Evolutionary conservation across 23 red algal genomes (phyloP).

Genomic region (Gracilaria caudata): DNA sequence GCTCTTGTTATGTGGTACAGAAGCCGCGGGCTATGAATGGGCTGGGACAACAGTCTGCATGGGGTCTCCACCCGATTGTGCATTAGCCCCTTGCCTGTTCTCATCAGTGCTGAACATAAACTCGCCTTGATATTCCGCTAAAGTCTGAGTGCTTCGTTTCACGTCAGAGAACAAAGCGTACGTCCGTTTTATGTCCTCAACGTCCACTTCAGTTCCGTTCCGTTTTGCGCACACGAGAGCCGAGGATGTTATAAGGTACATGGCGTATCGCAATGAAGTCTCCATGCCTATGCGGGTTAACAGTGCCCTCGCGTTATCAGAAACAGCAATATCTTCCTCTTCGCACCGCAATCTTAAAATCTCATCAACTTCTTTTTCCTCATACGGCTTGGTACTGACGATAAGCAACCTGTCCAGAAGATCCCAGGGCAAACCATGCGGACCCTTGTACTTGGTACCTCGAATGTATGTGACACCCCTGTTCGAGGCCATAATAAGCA

Average conservation of each 20-base stretch:
- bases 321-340: slow-evolving; percentile 92
- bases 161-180: slow-evolving; percentile 94
- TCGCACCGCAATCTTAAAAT: slow-evolving; percentile 91
- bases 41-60: slow-evolving; percentile 25
- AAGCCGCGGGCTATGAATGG: neutral
- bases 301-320: slow-evolving; percentile 72
- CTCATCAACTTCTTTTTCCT: slow-evolving; percentile 72
- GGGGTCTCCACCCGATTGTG: neutral
- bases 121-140: slow-evolving; percentile 84
- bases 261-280: slow-evolving; percentile 93
- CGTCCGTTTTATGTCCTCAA: slow-evolving; percentile 95
- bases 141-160: slow-evolving; percentile 86
- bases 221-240: slow-evolving; percentile 88
- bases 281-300: slow-evolving; percentile 90
- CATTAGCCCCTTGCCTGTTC: neutral
- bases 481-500: slow-evolving; percentile 93
- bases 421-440: slow-evolving; percentile 96
- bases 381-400: slow-evolving; percentile 90
- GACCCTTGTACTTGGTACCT: slow-evolving; percentile 83
- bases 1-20: neutral
- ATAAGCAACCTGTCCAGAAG: slow-evolving; percentile 93
- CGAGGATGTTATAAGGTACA: slow-evolving; percentile 95
- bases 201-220: slow-evolving; percentile 75
- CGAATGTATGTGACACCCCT: slow-evolving; percentile 93
- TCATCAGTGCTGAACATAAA: slow-evolving; percentile 87